phyloP scores from a whole-genome alignment of 768 basidiomycete genomes.

The Mycena haematopus region DNA sequence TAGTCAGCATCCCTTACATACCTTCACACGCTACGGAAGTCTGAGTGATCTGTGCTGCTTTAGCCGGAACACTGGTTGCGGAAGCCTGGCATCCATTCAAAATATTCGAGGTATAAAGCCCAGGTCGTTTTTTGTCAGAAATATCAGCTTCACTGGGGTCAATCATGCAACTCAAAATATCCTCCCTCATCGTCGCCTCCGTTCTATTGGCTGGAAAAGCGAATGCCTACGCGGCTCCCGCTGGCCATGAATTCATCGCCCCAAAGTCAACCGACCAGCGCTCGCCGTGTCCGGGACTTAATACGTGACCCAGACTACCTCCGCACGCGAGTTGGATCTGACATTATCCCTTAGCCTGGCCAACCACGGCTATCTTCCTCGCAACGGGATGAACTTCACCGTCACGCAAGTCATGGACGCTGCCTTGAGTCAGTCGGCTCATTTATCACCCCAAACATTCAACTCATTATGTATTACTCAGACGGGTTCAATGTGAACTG shows the following conservation, averaged over 20 bases:
- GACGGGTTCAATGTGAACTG: neutral
- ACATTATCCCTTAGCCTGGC: neutral
- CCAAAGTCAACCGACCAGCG: neutral
- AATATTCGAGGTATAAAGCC: neutral
- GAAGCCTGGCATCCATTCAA: neutral
- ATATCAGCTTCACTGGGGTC: neutral
- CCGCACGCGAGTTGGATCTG: neutral
- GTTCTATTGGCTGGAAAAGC: neutral
- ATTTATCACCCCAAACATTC: neutral
- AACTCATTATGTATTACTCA: neutral
- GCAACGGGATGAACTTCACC: neutral
- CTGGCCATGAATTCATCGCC: neutral
- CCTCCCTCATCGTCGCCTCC: neutral
- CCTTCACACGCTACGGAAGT: neutral
- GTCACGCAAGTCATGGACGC: neutral
- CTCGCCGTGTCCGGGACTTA: neutral
- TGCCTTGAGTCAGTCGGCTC: neutral
- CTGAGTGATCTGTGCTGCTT: neutral
- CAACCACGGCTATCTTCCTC: neutral
- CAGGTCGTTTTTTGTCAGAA: neutral
- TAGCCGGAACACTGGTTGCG: neutral
- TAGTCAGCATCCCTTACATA: neutral
- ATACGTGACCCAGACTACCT: neutral
- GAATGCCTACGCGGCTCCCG: neutral
- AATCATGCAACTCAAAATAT: neutral